Base-by-base conservation (phyloP, 129 eudicot genomes). In the Pulicaria dysenterica region DNA sequence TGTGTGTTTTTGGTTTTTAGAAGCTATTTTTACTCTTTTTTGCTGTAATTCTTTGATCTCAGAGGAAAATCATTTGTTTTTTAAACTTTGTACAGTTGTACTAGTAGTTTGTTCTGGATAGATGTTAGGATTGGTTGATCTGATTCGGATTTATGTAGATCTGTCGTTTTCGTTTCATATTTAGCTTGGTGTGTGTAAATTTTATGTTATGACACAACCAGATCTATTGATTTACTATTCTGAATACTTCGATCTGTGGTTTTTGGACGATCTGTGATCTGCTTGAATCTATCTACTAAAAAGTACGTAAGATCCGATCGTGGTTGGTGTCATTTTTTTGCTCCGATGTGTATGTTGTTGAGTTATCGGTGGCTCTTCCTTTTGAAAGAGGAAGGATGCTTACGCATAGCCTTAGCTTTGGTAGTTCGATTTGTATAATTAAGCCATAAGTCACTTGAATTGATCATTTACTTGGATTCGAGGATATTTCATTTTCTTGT, bases 181-280 rank as follows among this genome's bases (percentile, higher is more conserved):
- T 46, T 65, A n/a, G 14, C 6, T 14, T 54, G 4, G 47, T 46
- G 1, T 8, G 31, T 17, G 47, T 41, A 56, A 8, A 34, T 15
- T 65, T 73, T 46, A n/a, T 73, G 3, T 0, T 59, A 34, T 9
- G 36, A 14, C 12, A 72, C 51, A 2, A 37, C 58, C 59, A 77
- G 82, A 77, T 79, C 74, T 73, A 68, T 24, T 12, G 62, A 39
- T 64, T 64, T 4, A 1, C 1, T 54, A 1, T 13, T 48, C 8
- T 57, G 75, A 67, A 46, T 39, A 5, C 63, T 48, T 73, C 58
- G 83, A 73, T 79, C 74, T 73, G 73, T 73, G 45, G 34, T 72
- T 6, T 6, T 5, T 72, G 5, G n/a, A 9, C 5, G 71, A 53
- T 65, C 24, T 47, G 16, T 34, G 47, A 73, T 66, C 34, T 42